Percentiles rank a stretch among this genome's conserved stretches.
phyloP scores from a whole-genome alignment of 2,329 filamentous ascomycete species.

The Sclerotinia subarctica region DNA sequence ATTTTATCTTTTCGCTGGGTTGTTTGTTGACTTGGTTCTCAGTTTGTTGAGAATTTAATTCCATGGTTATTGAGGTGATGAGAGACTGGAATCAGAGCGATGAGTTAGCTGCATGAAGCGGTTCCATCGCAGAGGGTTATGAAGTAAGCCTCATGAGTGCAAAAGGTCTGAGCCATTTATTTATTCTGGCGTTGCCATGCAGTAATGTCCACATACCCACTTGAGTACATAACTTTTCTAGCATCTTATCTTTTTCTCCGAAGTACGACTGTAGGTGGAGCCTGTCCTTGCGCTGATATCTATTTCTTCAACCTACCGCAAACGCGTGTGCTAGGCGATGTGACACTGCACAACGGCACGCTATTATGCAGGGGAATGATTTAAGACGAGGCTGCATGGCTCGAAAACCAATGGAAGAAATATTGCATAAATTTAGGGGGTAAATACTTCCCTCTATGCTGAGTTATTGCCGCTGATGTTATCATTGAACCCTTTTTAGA shows the following conservation, averaged over 20 bases:
- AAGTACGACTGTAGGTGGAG: not conserved
- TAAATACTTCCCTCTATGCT: not conserved
- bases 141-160: constrained; percentile 4
- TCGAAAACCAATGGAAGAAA: not conserved
- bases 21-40: not conserved
- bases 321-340: not conserved
- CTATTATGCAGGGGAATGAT: not conserved
- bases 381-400: not conserved
- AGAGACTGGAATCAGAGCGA: not conserved
- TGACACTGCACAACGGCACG: not conserved
- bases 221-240: not conserved
- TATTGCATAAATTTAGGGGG: not conserved
- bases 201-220: constrained; percentile 4
- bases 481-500: not conserved
- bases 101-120: not conserved
- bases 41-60: not conserved
- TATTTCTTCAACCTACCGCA: not conserved
- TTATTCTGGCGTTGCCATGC: not conserved
- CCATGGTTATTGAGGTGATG: not conserved
- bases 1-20: not conserved
- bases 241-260: constrained; percentile 13
- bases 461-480: constrained; percentile 6
- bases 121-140: not conserved
- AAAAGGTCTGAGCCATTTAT: constrained; percentile 12
- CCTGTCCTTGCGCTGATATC: not conserved